A percentile compares a stretch with the other conserved stretches of the same genome.
Evolutionary conservation across 768 basidiomycete genomes (phyloP).

Genomic region (Lentinula sp.): DNA sequence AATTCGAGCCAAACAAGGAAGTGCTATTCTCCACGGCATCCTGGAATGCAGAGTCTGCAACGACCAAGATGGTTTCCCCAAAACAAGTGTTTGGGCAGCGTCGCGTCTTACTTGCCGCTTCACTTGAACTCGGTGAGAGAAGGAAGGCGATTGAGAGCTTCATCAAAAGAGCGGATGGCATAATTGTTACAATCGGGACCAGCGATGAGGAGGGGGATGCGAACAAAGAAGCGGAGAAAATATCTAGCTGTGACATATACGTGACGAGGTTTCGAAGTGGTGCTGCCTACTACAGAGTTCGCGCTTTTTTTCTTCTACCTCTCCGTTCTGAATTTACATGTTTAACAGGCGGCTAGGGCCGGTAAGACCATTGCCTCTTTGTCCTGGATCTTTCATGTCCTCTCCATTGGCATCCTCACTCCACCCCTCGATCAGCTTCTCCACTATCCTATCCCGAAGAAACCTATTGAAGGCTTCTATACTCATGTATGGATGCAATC

Average conservation of each 20-base stretch:
- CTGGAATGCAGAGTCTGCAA: slow-evolving; percentile 15
- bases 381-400: slow-evolving; percentile 78
- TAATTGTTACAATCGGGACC: slow-evolving; percentile 25
- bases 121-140: slow-evolving; percentile 48
- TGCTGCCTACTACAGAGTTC: slow-evolving; percentile 63
- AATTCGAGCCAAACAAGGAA: slow-evolving; percentile 23
- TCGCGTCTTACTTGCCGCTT: slow-evolving; percentile 54
- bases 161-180: slow-evolving; percentile 58
- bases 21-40: slow-evolving; percentile 26
- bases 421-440: slow-evolving; percentile 70
- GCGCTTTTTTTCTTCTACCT: slow-evolving; percentile 10
- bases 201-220: slow-evolving; percentile 19
- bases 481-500: slow-evolving; percentile 44
- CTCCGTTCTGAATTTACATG: background rate
- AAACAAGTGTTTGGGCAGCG: slow-evolving; percentile 51
- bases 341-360: slow-evolving; percentile 48
- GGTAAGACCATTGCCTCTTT: slow-evolving; percentile 70
- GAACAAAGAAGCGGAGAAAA: slow-evolving; percentile 31
- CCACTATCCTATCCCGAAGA: slow-evolving; percentile 76
- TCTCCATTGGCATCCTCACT: slow-evolving; percentile 53
- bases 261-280: slow-evolving; percentile 68
- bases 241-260: slow-evolving; percentile 63
- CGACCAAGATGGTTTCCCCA: slow-evolving; percentile 6
- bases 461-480: slow-evolving; percentile 51
- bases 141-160: slow-evolving; percentile 51